phyloP scores from a whole-genome alignment of 768 basidiomycete genomes.

The Epithele typhae region DNA sequence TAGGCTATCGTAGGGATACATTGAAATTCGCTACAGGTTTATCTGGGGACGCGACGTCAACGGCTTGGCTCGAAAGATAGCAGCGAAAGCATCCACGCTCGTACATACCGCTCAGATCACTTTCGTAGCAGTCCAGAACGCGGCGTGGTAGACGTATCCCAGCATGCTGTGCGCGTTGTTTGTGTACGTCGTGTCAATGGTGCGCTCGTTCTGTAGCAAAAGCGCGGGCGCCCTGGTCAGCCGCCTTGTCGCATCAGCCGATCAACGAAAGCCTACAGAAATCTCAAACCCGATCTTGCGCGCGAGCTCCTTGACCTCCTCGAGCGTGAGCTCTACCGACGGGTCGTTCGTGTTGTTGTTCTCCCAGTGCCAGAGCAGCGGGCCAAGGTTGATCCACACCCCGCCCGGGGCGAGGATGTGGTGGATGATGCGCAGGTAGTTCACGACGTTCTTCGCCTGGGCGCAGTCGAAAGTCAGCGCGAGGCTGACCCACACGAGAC shows the following conservation, averaged over 20 bases:
- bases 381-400: constrained; percentile 91
- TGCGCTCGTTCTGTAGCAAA: constrained; percentile 63
- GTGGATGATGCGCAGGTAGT: constrained; percentile 86
- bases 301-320: constrained; percentile 78
- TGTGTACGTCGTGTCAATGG: constrained; percentile 82
- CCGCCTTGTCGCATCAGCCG: no score
- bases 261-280: constrained; percentile 44
- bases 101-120: no score
- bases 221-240: not conserved
- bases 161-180: constrained; percentile 80
- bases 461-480: not conserved
- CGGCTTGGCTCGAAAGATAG: no score
- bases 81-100: no score
- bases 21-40: no score
- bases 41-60: no score
- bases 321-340: constrained; percentile 85
- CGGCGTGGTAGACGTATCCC: constrained; percentile 76
- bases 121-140: constrained; percentile 78
- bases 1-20: no score
- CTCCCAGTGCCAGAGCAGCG: constrained; percentile 96
- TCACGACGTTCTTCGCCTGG: constrained; percentile 88
- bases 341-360: constrained; percentile 78
- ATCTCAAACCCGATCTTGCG: constrained; percentile 77
- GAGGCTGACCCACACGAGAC: no score
- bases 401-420: constrained; percentile 79